Evolutionary conservation across 352 stramenopile species (phyloP).

Genomic region (Phytophthora hybrid): DNA sequence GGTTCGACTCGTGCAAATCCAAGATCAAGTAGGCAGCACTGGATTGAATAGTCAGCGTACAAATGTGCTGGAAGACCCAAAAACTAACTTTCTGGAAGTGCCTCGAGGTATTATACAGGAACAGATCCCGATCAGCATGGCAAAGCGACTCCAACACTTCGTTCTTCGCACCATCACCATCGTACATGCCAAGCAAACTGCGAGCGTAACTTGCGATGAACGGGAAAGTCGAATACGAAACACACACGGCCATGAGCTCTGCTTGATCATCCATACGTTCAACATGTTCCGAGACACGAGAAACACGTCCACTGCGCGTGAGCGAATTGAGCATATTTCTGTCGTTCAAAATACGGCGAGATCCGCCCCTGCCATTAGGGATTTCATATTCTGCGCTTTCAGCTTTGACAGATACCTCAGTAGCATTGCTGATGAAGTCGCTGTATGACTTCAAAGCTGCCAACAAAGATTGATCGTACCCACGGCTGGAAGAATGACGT

Average conservation of each 20-base stretch:
- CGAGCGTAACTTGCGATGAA: slow-evolving; percentile 88
- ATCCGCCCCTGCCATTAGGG: slow-evolving; percentile 22
- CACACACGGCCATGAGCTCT: slow-evolving; percentile 75
- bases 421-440: slow-evolving; percentile 68
- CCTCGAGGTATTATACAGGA: slow-evolving; percentile 69
- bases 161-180: slow-evolving; percentile 73
- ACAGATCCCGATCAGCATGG: slow-evolving; percentile 61
- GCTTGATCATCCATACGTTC: slow-evolving; percentile 77
- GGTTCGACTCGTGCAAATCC: slow-evolving; percentile 81
- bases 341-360: slow-evolving; percentile 31
- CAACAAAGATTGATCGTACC: slow-evolving; percentile 73
- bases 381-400: slow-evolving; percentile 45
- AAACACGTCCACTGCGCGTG: slow-evolving; percentile 65
- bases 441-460: slow-evolving; percentile 70
- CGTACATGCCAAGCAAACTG: slow-evolving; percentile 76
- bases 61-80: slow-evolving; percentile 87
- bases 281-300: slow-evolving; percentile 68
- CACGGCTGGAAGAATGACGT: slow-evolving; percentile 47
- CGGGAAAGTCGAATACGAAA: slow-evolving; percentile 86
- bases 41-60: slow-evolving; percentile 74
- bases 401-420: slow-evolving; percentile 7
- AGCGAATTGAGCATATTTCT: slow-evolving; percentile 75
- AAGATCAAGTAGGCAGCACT: slow-evolving; percentile 83
- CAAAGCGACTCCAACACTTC: slow-evolving; percentile 63
- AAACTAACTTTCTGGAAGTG: slow-evolving; percentile 84